A percentile compares a stretch with the other conserved stretches of the same genome.
phyloP scores from a whole-genome alignment of 2,329 filamentous ascomycete species.

The Dothideomycetidae sp. region DNA sequence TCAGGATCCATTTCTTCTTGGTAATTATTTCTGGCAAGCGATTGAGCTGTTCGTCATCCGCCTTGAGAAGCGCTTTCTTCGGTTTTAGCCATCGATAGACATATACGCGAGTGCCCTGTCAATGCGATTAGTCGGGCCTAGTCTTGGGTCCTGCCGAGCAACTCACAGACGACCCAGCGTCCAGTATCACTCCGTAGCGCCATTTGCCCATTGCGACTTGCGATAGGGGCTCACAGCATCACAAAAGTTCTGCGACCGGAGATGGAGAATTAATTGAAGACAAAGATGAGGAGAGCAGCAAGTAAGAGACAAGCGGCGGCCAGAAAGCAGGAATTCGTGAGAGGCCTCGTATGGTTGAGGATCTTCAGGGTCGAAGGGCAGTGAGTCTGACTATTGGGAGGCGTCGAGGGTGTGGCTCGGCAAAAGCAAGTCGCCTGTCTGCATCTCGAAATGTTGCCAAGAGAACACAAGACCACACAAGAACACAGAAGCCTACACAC shows the following conservation, averaged over 20 bases:
- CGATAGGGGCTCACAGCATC: constrained; percentile 5
- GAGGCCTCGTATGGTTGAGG: no score
- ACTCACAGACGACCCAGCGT: constrained; percentile 79
- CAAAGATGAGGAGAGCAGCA: neutral
- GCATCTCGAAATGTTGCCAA: neutral
- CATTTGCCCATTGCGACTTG: constrained; percentile 10
- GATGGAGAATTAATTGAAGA: neutral
- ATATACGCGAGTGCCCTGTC: constrained; percentile 71
- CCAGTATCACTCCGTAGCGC: constrained; percentile 82
- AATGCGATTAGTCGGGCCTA: constrained; percentile 15
- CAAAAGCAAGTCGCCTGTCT: neutral
- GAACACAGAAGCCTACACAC: no score
- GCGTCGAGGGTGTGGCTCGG: neutral
- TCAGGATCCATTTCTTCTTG: constrained; percentile 78
- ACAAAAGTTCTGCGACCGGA: no score
- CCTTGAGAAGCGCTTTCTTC: constrained; percentile 48
- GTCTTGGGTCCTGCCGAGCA: constrained; percentile 7
- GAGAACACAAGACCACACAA: no score
- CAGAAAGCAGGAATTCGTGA: no score
- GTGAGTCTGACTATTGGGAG: no score
- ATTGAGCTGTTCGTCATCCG: constrained; percentile 44
- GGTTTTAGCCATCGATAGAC: constrained; percentile 88
- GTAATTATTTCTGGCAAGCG: constrained; percentile 68
- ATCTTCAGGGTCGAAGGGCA: no score
- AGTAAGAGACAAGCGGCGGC: no score